Base-by-base conservation (phyloP, 1,284 basidiomycete genomes). In the Tilletia caries region DNA sequence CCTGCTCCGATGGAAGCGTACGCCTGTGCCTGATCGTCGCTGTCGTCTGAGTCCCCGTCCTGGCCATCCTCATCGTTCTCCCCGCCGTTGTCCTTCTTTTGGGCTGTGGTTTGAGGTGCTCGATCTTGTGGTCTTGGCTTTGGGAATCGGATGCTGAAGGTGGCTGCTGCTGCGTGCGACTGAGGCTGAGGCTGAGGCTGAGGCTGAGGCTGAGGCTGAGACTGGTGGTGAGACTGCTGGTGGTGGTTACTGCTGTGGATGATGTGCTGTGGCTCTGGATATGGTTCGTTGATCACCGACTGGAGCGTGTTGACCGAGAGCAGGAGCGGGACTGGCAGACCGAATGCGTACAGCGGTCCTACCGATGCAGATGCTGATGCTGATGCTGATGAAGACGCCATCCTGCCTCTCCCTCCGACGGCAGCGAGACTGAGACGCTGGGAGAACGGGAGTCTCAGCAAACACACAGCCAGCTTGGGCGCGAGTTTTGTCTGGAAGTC, bases 301-400 rank as follows among this genome's bases (percentile, higher is more conserved):
- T 20, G 29, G 27, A 62, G 10, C 32, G 58, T 62, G 10, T 70
- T 69, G 32, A 77, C 71, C 3, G 68, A 44, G 43, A 67, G 27
- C 12, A 70, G 68, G 0, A 78, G 64, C 18, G 64, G 50, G 15
- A 65, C 46, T 0, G 78, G 78, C 13, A 80, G 69, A 34, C 75
- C 73, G 60, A 75, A 78, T 6, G 71, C 77, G 60, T 78, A 80
- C 23, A 80, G 71, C 1, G 78, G 78, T n/a, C 74, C 50, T n/a
- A 8, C 48, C 20, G 20, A 10, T 23, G 60, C 60, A 5, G 13
- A 8, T n/a, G 33, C 27, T 27, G 15, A 10, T 20, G 34, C 48
- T 43, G 13, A 67, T 8, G 27, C 64, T 70, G 69, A n/a, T 46
- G 37, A 23, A 37, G 50, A 52, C 58, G 23, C 67, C 52, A 70